These are phyloP conservation scores for Aquilaria yunnanensis DNA, from an alignment of 345 rosid species.

Conservation along the genomic window DNA sequence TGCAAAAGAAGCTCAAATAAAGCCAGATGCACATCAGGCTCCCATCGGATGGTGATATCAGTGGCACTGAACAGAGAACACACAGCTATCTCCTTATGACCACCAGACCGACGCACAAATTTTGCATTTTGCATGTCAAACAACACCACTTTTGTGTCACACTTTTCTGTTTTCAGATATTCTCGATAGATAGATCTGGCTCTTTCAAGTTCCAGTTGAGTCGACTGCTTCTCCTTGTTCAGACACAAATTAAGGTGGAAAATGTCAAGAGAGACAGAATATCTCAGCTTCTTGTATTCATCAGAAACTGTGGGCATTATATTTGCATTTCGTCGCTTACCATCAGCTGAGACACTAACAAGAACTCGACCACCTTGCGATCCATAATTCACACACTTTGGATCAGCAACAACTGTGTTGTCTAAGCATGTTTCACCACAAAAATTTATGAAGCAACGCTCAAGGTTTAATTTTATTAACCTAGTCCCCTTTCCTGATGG, in stretches of 20 bases:
- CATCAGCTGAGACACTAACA: slow-evolving; percentile 65
- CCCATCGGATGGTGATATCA: slow-evolving; percentile 78
- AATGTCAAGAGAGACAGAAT: slow-evolving; percentile 72
- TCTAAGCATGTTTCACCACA: slow-evolving; percentile 67
- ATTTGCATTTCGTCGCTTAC: slow-evolving; percentile 70
- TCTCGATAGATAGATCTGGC: slow-evolving; percentile 83
- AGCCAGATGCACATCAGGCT: slow-evolving; percentile 85
- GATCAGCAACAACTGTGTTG: slow-evolving; percentile 59
- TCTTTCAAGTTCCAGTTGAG: slow-evolving; percentile 87
- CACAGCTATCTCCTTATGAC: slow-evolving; percentile 75
- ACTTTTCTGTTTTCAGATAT: slow-evolving; percentile 44
- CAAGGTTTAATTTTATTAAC: slow-evolving; percentile 67
- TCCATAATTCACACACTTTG: slow-evolving; percentile 96
- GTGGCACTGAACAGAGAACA: slow-evolving; percentile 98
- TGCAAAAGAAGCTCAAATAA: slow-evolving; percentile 68
- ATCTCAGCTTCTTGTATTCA: slow-evolving; percentile 52
- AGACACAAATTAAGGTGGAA: slow-evolving; percentile 59
- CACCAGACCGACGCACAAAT: slow-evolving; percentile 83
- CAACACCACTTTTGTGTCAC: slow-evolving; percentile 49
- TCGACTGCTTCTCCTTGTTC: slow-evolving; percentile 85
- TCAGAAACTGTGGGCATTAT: slow-evolving; percentile 47
- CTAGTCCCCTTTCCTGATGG: slow-evolving; percentile 79
- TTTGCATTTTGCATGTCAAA: slow-evolving; percentile 86
- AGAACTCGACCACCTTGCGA: slow-evolving; percentile 89
- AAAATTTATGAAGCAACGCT: slow-evolving; percentile 70